Conservation (phyloP, 1,284 basidiomycete species). For the Pterulicium gracile region DNA sequence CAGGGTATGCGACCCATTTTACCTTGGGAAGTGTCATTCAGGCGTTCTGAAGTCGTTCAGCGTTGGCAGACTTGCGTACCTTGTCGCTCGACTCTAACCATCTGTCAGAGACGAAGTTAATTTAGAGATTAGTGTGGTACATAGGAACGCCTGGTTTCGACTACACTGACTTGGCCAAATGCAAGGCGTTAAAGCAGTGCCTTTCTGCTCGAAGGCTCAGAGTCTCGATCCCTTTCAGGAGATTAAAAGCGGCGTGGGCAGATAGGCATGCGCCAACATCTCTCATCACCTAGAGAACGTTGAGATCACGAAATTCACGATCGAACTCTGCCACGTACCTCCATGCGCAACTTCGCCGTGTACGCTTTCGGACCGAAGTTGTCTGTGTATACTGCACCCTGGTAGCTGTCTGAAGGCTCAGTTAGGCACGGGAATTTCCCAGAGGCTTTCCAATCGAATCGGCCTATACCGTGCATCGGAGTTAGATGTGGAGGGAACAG, state of each 20-base stretch:
- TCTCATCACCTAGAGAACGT: too few species aligned
- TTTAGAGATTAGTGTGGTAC: too few species aligned
- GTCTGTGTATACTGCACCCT: constrained; percentile 41
- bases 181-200: constrained; percentile 43
- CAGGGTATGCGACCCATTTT: constrained; percentile 49
- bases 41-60: too few species aligned
- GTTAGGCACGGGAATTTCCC: constrained; percentile 50
- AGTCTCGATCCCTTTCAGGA: constrained; percentile 54
- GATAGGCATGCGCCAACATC: constrained; percentile 46
- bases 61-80: too few species aligned
- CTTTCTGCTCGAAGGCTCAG: constrained; percentile 46
- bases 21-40: too few species aligned
- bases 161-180: constrained; percentile 36
- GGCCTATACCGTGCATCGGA: constrained; percentile 23
- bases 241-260: constrained; percentile 50
- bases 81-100: too few species aligned
- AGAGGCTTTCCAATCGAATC: constrained; percentile 47
- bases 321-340: too few species aligned
- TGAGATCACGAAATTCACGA: too few species aligned
- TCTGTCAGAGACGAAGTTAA: too few species aligned
- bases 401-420: constrained; percentile 50
- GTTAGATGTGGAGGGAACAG: background rate
- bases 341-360: too few species aligned
- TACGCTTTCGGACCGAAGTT: constrained; percentile 44
- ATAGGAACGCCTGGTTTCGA: too few species aligned